Conservation (phyloP, 257 asterid genomes). For the Gardenia jasminoides region DNA sequence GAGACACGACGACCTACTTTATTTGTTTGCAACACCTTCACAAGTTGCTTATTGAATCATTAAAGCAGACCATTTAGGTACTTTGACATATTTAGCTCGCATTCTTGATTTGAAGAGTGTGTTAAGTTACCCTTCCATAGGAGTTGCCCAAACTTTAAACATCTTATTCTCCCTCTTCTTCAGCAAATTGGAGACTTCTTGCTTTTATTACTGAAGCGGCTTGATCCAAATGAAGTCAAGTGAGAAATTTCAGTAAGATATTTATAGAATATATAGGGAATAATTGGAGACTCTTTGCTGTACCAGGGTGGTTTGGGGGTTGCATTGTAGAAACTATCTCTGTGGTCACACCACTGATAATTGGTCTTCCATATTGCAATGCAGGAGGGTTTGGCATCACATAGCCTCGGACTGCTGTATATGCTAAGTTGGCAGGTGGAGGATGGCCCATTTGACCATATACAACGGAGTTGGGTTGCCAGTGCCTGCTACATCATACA, state of each 20-base stretch:
- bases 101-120: background rate
- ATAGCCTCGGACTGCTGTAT: slow-evolving; percentile 23
- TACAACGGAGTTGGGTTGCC: slow-evolving; percentile 14
- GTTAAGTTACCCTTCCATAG: background rate
- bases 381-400: slow-evolving; percentile 19
- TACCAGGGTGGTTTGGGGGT: slow-evolving; percentile 28
- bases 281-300: background rate
- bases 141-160: background rate
- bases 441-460: slow-evolving; percentile 22
- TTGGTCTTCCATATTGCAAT: slow-evolving; percentile 27
- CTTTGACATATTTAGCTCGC: background rate
- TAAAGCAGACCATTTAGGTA: background rate
- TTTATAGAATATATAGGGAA: background rate
- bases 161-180: background rate
- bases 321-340: slow-evolving; percentile 25
- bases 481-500: slow-evolving; percentile 20
- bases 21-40: background rate
- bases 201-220: background rate
- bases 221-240: background rate
- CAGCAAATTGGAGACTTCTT: background rate
- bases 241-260: background rate
- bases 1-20: background rate
- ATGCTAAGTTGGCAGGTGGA: slow-evolving; percentile 19
- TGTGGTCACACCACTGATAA: slow-evolving; percentile 19
- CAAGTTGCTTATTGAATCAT: background rate